Evolutionary conservation across 2,329 filamentous ascomycete genomes (phyloP).

Genomic region (Metarhizium album): DNA sequence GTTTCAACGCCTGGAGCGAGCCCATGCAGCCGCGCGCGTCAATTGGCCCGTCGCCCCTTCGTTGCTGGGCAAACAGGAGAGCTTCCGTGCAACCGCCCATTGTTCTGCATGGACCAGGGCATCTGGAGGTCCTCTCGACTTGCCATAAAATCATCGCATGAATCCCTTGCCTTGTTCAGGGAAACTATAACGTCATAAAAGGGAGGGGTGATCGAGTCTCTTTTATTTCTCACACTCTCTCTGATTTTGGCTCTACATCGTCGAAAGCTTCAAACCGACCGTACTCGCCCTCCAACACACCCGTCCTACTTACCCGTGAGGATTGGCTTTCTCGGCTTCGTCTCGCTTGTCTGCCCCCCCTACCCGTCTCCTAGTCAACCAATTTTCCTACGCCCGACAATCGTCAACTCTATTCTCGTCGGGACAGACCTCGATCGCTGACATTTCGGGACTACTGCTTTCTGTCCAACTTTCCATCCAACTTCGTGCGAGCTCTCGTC

Average conservation of each 20-base stretch:
- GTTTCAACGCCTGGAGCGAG: constrained; percentile 2
- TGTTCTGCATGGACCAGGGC: not conserved
- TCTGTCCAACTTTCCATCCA: not conserved
- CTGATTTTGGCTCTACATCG: not conserved
- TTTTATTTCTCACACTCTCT: not conserved
- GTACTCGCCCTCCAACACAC: not conserved
- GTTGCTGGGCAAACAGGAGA: constrained; percentile 15
- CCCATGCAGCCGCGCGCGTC: not conserved
- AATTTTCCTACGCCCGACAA: not conserved
- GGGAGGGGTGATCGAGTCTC: not conserved
- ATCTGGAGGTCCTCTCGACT: not conserved
- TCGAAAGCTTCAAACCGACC: not conserved
- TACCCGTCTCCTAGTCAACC: not conserved
- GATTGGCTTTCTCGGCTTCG: not conserved
- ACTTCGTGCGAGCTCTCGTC: not conserved
- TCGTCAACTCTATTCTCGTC: not conserved
- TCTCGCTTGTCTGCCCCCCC: not conserved
- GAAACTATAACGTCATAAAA: not conserved
- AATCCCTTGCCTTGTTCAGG: not conserved
- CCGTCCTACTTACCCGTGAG: not conserved
- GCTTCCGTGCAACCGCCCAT: not conserved
- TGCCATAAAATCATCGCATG: constrained; percentile 2
- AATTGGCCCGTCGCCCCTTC: constrained; percentile 4
- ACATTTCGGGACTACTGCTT: not conserved
- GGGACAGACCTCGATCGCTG: not conserved